Conservation (phyloP, 1,139 yeast genomes). For the Saccharomyces hybrid region DNA sequence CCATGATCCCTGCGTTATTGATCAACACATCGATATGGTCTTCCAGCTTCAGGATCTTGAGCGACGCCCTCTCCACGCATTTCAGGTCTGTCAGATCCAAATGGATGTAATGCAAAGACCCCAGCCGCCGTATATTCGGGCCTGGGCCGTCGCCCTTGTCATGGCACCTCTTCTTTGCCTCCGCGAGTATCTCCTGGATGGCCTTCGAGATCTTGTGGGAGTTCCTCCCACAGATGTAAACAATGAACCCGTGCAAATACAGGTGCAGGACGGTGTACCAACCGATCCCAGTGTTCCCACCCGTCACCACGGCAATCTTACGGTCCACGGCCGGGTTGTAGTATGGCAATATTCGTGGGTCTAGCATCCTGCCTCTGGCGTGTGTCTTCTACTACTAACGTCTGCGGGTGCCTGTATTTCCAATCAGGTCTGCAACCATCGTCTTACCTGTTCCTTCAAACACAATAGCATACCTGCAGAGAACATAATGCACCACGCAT, state of each 20-base stretch:
- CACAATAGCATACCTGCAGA: neutral
- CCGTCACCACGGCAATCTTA: constrained; percentile 64
- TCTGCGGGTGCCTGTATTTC: neutral
- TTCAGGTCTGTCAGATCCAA: constrained; percentile 55
- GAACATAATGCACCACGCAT: neutral
- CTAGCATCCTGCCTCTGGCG: constrained; percentile 13
- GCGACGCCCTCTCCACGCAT: constrained; percentile 52
- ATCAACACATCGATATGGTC: constrained; percentile 52
- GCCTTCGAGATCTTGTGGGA: constrained; percentile 49
- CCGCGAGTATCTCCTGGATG: constrained; percentile 45
- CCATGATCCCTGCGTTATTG: constrained; percentile 81
- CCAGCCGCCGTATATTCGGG: constrained; percentile 34
- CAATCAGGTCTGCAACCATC: neutral
- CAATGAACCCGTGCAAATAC: constrained; percentile 67
- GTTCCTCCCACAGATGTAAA: constrained; percentile 68
- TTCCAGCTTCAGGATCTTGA: constrained; percentile 44
- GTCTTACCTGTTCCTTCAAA: neutral
- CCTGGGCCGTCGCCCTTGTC: neutral
- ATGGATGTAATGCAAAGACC: constrained; percentile 52
- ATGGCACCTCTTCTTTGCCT: constrained; percentile 38
- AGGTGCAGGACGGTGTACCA: constrained; percentile 69
- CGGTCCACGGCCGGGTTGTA: constrained; percentile 36
- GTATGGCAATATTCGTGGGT: constrained; percentile 31
- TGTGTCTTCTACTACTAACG: neutral
- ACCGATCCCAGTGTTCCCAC: constrained; percentile 78